A percentile compares a stretch with the other conserved stretches of the same genome.
These are phyloP conservation scores for Cryptosporidium muris DNA, from an alignment of 169 alveolate genomes.

Conservation along the genomic window DNA sequence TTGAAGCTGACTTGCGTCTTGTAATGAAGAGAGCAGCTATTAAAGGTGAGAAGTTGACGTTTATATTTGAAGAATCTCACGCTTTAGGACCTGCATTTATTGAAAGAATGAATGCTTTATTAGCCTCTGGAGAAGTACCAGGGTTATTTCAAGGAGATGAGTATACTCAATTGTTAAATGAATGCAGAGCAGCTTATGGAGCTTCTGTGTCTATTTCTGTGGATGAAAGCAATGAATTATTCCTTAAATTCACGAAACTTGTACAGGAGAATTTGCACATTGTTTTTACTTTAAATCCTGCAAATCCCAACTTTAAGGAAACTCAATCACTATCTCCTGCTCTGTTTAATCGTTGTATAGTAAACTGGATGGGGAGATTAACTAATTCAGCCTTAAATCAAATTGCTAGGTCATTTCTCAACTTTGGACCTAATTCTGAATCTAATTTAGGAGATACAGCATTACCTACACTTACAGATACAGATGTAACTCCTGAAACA, in stretches of 20 bases:
- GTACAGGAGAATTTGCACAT: conserved; percentile 96
- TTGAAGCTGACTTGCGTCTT: conserved; percentile 95
- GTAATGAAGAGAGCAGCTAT: conserved; percentile 97
- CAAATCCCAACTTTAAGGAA: conserved; percentile 95
- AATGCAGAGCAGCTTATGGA: conserved; percentile 88
- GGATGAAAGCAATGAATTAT: conserved; percentile 94
- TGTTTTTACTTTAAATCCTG: conserved; percentile 99
- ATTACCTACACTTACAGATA: background rate
- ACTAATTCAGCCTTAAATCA: conserved; percentile 91
- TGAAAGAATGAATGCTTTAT: conserved; percentile 98
- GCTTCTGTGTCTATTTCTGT: conserved; percentile 79
- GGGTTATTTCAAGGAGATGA: conserved; percentile 99
- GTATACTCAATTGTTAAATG: conserved; percentile 90
- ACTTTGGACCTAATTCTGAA: background rate
- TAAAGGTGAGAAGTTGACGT: conserved; percentile 95
- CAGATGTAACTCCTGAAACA: background rate
- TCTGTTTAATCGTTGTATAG: conserved; percentile 96
- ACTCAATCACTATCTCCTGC: conserved; percentile 97
- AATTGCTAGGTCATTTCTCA: conserved; percentile 92
- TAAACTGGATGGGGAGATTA: conserved; percentile 99
- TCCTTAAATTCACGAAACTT: conserved; percentile 91
- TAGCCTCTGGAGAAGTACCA: conserved; percentile 99
- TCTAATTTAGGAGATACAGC: too few species aligned
- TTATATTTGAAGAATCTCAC: conserved; percentile 97
- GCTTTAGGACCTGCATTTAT: conserved; percentile 97